phyloP scores from a whole-genome alignment of 257 asterid species.

The Salvia miltiorrhiza region DNA sequence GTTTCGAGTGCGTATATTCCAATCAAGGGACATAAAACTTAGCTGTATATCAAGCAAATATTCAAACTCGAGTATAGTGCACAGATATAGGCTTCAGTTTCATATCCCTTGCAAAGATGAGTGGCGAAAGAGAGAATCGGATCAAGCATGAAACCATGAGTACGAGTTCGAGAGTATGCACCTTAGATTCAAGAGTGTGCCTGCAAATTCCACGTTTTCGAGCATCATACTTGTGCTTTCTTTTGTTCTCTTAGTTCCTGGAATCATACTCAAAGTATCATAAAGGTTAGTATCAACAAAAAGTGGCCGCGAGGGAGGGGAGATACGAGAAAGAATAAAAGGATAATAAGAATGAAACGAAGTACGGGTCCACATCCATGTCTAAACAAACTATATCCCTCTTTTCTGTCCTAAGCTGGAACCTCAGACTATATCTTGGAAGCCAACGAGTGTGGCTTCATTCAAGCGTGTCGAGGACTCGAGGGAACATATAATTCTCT shows the following conservation, averaged over 20 bases:
- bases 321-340: no score
- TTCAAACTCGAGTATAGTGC: neutral
- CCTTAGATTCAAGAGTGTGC: neutral
- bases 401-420: slow-evolving; percentile 7
- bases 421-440: neutral
- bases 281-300: neutral
- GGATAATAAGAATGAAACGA: neutral
- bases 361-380: slow-evolving; percentile 1
- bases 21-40: no score
- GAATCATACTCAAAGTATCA: slow-evolving; percentile 36
- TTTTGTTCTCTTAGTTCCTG: slow-evolving; percentile 16
- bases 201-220: slow-evolving; percentile 14
- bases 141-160: neutral
- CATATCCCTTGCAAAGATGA: neutral
- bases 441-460: neutral
- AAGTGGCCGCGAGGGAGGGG: neutral
- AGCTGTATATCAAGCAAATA: neutral
- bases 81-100: neutral
- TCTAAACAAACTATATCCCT: slow-evolving; percentile 11
- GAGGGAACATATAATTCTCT: neutral
- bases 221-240: slow-evolving; percentile 13
- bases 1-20: neutral
- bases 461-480: no score
- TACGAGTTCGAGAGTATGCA: neutral
- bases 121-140: neutral